phyloP scores from a whole-genome alignment of 23 red algal genomes.

The Chondrus crispus region DNA sequence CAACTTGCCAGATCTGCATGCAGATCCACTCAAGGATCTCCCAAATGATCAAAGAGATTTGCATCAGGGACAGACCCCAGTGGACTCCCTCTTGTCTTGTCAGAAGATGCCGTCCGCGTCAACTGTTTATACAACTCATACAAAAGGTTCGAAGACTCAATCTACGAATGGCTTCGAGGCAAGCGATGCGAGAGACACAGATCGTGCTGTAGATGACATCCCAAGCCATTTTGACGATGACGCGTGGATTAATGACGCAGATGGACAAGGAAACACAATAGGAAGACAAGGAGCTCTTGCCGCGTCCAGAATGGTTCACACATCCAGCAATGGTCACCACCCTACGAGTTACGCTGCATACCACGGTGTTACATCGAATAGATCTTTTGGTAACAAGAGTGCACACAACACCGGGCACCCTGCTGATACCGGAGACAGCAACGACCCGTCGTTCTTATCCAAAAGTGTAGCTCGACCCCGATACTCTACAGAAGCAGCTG shows the following conservation, averaged over 20 bases:
- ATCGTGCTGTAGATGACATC: slow-evolving; percentile 37
- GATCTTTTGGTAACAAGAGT: background rate
- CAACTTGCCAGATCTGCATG: slow-evolving; percentile 40
- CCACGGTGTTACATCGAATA: background rate
- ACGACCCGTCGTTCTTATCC: slow-evolving; percentile 23
- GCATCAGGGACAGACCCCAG: slow-evolving; percentile 17
- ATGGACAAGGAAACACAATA: background rate
- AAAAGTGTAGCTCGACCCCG: slow-evolving; percentile 15
- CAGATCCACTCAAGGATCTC: slow-evolving; percentile 18
- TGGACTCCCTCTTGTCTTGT: slow-evolving; percentile 15
- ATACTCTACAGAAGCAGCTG: background rate
- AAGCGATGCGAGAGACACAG: slow-evolving; percentile 16
- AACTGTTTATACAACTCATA: slow-evolving; percentile 38
- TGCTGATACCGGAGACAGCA: background rate
- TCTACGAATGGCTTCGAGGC: slow-evolving; percentile 40
- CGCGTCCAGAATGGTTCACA: background rate
- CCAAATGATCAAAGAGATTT: slow-evolving; percentile 12
- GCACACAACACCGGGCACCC: too few species aligned
- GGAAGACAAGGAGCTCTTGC: background rate
- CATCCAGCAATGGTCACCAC: background rate
- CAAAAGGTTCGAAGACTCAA: slow-evolving; percentile 29
- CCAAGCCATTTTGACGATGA: slow-evolving; percentile 31
- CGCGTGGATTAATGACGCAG: slow-evolving; percentile 29
- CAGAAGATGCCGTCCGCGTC: slow-evolving; percentile 69
- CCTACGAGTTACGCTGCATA: background rate